Evolutionary conservation across 192 early-diverging fungal genomes (phyloP).

Genomic region (Helicostylum pulchrum): DNA sequence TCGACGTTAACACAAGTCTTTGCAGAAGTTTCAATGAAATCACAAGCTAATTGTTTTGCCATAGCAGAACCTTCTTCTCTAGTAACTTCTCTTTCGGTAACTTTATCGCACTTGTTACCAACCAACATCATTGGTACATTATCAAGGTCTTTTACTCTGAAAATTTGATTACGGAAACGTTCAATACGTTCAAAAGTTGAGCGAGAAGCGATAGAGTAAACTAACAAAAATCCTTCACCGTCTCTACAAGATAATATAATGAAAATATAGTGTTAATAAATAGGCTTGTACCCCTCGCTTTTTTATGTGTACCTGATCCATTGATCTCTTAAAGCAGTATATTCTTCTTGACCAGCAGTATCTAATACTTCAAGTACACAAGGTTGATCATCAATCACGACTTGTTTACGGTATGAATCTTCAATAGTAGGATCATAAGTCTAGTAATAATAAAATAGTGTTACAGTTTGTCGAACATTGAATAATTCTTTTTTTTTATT

Average conservation of each 20-base stretch:
- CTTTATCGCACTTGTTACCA: constrained; percentile 88
- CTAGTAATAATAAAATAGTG: constrained; percentile 27
- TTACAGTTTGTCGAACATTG: not conserved
- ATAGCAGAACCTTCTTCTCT: constrained; percentile 74
- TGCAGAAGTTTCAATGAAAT: constrained; percentile 83
- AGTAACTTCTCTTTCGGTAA: constrained; percentile 76
- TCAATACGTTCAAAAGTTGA: constrained; percentile 83
- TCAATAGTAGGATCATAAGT: constrained; percentile 99
- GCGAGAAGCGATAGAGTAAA: constrained; percentile 83
- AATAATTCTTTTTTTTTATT: not conserved
- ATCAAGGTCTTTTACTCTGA: constrained; percentile 81
- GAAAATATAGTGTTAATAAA: not conserved
- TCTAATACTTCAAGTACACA: constrained; percentile 96
- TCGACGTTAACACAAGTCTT: constrained; percentile 89
- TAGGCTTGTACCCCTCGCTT: constrained; percentile 17
- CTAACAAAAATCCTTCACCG: constrained; percentile 88
- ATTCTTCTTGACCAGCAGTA: constrained; percentile 88
- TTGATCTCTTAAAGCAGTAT: constrained; percentile 76
- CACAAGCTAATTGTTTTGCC: constrained; percentile 69
- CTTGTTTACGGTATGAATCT: constrained; percentile 96
- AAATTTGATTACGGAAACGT: constrained; percentile 81
- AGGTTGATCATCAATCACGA: constrained; percentile 93
- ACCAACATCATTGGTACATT: constrained; percentile 84
- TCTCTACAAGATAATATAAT: constrained; percentile 21
- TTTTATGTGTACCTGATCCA: constrained; percentile 72